Evolutionary conservation across 1,139 yeast genomes (phyloP).

Genomic region (Hansenula sp.): DNA sequence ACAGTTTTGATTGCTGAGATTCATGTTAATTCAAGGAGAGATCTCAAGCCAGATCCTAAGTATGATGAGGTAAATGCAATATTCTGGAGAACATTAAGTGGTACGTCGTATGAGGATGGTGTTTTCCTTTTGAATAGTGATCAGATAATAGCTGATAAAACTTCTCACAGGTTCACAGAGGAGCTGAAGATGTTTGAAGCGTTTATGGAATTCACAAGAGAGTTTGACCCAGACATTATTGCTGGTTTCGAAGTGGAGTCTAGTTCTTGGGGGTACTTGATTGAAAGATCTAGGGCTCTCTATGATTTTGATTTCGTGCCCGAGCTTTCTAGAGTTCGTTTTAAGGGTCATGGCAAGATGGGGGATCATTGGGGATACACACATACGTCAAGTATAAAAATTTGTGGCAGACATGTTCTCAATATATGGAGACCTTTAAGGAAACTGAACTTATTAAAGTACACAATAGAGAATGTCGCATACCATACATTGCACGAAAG

Average conservation of each 20-base stretch:
- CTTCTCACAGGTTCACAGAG: slow-evolving; percentile 20
- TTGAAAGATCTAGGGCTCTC: slow-evolving; percentile 53
- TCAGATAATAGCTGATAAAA: slow-evolving; percentile 6
- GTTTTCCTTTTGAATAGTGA: slow-evolving; percentile 6
- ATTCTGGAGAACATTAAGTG: slow-evolving; percentile 58
- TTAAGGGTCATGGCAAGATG: slow-evolving; percentile 46
- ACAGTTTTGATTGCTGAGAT: slow-evolving; percentile 62
- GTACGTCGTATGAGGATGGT: slow-evolving; percentile 26
- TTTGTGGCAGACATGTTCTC: slow-evolving; percentile 78
- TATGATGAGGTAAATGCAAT: slow-evolving; percentile 55
- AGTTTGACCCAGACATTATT: slow-evolving; percentile 81
- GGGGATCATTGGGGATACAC: slow-evolving; percentile 82
- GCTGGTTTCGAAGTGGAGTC: slow-evolving; percentile 83
- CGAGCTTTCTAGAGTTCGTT: slow-evolving; percentile 48
- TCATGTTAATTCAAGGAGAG: slow-evolving; percentile 52
- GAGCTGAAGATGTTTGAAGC: slow-evolving; percentile 58
- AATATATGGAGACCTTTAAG: slow-evolving; percentile 82
- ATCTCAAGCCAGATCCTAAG: slow-evolving; percentile 61
- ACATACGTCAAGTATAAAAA: slow-evolving; percentile 64
- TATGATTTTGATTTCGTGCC: slow-evolving; percentile 50
- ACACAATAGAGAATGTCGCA: slow-evolving; percentile 74
- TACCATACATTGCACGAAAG: slow-evolving; percentile 64
- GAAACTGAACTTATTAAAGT: slow-evolving; percentile 54
- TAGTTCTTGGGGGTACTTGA: slow-evolving; percentile 84
- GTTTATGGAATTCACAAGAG: slow-evolving; percentile 51